Evolutionary conservation across 176 grass and related monocot species (phyloP).

Genomic region (Thinopyrum elongatum): DNA sequence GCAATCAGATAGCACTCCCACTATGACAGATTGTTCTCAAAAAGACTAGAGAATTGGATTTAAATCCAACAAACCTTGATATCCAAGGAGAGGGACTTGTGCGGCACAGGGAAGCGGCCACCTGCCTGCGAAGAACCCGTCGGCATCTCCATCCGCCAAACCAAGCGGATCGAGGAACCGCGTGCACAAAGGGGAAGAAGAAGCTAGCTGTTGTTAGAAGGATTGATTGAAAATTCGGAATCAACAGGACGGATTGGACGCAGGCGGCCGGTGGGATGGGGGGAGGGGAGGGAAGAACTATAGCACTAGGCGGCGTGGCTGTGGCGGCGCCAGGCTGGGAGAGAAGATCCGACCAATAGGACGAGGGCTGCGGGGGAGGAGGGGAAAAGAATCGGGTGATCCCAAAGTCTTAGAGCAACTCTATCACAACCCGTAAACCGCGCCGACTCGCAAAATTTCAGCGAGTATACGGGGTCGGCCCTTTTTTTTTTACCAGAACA

Average conservation of each 20-base stretch:
- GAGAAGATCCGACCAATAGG: too few relatives aligned
- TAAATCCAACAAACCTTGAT: constrained; percentile 55
- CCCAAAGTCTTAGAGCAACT: too few relatives aligned
- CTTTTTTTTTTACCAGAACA: too few relatives aligned
- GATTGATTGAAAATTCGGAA: not conserved
- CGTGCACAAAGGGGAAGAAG: not conserved
- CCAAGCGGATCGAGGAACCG: not conserved
- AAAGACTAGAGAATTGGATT: not conserved
- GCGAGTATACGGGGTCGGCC: too few relatives aligned
- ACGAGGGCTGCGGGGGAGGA: too few relatives aligned
- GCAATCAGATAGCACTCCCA: not conserved
- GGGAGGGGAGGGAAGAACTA: too few relatives aligned
- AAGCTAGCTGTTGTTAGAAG: not conserved
- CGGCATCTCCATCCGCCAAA: constrained; percentile 31
- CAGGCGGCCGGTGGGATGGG: too few relatives aligned
- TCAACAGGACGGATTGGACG: not conserved
- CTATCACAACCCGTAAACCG: too few relatives aligned
- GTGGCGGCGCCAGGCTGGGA: too few relatives aligned
- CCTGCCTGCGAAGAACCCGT: constrained; percentile 5
- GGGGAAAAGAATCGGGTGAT: too few relatives aligned
- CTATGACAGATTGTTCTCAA: not conserved
- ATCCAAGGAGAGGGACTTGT: constrained; percentile 57
- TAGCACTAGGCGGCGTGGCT: too few relatives aligned
- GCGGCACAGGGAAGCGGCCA: constrained; percentile 47
- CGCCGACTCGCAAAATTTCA: too few relatives aligned